Evolutionary conservation across 163 green algal genomes (phyloP), one percentile per base, ranked within the genome.

Genomic region (Trebouxia gelatinosa): DNA sequence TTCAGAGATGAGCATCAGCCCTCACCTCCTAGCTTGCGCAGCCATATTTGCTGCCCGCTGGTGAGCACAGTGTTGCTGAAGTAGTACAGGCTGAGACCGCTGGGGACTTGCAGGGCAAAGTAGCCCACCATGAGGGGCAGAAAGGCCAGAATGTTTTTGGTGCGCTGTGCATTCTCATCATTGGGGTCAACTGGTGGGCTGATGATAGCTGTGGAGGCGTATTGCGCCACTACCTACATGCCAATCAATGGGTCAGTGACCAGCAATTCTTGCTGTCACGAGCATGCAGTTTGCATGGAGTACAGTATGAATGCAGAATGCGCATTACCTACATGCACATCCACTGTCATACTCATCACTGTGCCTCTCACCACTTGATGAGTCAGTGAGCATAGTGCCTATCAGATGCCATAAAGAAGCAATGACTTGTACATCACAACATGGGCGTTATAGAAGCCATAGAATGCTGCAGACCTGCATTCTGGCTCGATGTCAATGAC

Each of bases 51-150:
- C 61, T 89, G 80, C 3, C 57, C 74, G 19, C 79, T 89, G 51
- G 91, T 95, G 43, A 97, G 79, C 5, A 91, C 64, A 28, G 88
- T 97, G 85, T 98, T 98, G 68, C 82, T 77, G 23, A 97, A 90
- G 87, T 96, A 98, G 87, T 98, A 98, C 35, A 98, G 86, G 38
- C 89, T 87, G 48, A 98, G 87, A 5, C 94, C 94, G 6, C 79
- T 82, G 6, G 94, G 94, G 50, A 98, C 86, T 81, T 95, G 95
- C 40, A 98, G 87, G 11, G 90, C 78, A 80, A 98, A 97, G 84
- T 87, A 98, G 75, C 92, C 94, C 26, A 97, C 82, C 89, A 97
- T 95, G 54, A 97, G 83, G 26, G 94, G 94, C 80, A 97, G 84
- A 43, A 88, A 80, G 3, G 79, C 51, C 26, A 88, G 38, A 43